Base-by-base conservation (phyloP, 768 basidiomycete genomes). In the Trametes coccinea region DNA sequence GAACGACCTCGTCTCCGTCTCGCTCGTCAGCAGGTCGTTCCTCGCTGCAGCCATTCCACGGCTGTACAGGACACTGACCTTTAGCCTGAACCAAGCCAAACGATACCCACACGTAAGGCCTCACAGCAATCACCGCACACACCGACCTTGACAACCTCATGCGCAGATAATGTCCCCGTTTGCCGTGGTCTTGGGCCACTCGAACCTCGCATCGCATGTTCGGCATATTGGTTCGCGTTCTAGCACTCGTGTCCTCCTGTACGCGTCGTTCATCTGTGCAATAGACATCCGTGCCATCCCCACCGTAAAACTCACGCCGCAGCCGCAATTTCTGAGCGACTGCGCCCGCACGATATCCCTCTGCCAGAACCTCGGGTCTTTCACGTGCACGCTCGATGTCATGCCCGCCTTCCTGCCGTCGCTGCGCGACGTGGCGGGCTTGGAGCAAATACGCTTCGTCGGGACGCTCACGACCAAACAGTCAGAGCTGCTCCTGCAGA, bases 1-100 rank as follows among this genome's bases (percentile, higher is more conserved):
- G 16, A 59, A 73, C 0, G 87, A 89, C 66, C 79, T 92, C 34
- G 78, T 83, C 14, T 79, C 83, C 3, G 77, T 84, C 17, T 82
- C 86, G 0, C 83, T 85, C 44, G 89, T 89, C 67, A 87, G 82
- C 68, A 79, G 78, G 45, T 82, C 87, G 0, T 92, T 91, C 63
- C 76, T 86, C 29, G 82, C 82, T 0, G 88, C 80, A 1, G 86
- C 82, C 0, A 80, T 86, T 2, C 88, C 89, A 0, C 75, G 78
- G 14, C 75, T 92, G 7, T 92, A 92, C 70, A 71, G 78, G 33
- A 80, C 73, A 2, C 76, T 91, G 46, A 77, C 76, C 5, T 90
- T 86, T 73, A 78, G 81, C 3, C 53, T 78, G 3, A 76, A 76
- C 29, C 83, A 89, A 66, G 79, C 82, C 13, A 89, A 88, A 63